phyloP scores from a whole-genome alignment of 2,329 filamentous ascomycete species.

The Sporothrix pseudoabietina region DNA sequence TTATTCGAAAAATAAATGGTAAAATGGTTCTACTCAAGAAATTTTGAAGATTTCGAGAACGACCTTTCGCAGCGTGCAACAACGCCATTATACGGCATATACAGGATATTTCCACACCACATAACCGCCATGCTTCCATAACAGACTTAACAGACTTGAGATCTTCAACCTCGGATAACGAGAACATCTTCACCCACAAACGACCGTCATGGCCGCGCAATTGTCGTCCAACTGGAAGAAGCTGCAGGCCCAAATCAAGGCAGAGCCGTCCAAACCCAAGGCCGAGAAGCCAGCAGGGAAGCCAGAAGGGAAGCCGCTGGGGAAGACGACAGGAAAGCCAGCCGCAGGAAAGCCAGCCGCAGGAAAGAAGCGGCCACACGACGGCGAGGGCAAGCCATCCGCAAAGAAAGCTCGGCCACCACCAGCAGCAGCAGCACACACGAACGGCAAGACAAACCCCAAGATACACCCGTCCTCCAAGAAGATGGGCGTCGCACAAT shows the following conservation, averaged over 20 bases:
- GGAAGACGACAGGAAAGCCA: slow-evolving; percentile 39
- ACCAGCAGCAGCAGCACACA: background rate
- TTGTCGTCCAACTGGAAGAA: slow-evolving; percentile 77
- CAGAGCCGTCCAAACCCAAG: slow-evolving; percentile 45
- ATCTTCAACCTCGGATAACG: too few relatives aligned
- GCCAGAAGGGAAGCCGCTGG: slow-evolving; percentile 20
- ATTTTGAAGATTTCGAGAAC: background rate
- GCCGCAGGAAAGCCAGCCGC: slow-evolving; percentile 37
- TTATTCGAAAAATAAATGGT: slow-evolving; percentile 11
- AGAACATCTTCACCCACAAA: background rate
- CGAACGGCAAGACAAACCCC: background rate
- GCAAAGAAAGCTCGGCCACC: slow-evolving; percentile 29
- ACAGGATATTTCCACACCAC: background rate
- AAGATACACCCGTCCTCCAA: background rate
- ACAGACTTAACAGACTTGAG: too few relatives aligned
- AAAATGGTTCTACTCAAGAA: background rate
- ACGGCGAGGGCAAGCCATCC: slow-evolving; percentile 44
- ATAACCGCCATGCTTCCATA: background rate
- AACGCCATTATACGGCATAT: background rate
- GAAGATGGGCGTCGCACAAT: slow-evolving; percentile 60
- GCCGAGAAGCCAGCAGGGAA: slow-evolving; percentile 36
- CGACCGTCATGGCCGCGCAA: slow-evolving; percentile 47
- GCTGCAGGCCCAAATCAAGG: slow-evolving; percentile 65
- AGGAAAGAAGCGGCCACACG: slow-evolving; percentile 37
- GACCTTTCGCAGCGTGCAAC: background rate